Evolutionary conservation across 1,284 basidiomycete species (phyloP).

Genomic region (Psilocybe mexicana): DNA sequence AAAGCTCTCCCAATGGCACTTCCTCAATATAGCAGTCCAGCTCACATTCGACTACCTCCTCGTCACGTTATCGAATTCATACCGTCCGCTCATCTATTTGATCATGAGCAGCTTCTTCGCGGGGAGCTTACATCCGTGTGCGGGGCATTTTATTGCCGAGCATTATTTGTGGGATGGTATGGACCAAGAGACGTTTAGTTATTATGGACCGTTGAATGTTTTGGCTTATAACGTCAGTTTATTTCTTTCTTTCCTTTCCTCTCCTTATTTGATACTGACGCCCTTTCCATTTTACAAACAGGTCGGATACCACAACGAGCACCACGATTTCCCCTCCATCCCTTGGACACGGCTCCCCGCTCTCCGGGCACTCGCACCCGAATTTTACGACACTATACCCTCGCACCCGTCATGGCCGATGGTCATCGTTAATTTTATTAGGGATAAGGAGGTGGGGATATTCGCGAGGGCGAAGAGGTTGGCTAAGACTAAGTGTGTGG

Average conservation of each 20-base stretch:
- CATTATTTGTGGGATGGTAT: slow-evolving; percentile 93
- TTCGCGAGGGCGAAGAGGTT: slow-evolving; percentile 56
- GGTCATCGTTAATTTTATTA: slow-evolving; percentile 93
- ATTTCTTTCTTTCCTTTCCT: not conserved
- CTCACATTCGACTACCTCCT: slow-evolving; percentile 75
- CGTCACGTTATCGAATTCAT: slow-evolving; percentile 58
- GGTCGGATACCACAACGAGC: slow-evolving; percentile 99
- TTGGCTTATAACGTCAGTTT: slow-evolving; percentile 89
- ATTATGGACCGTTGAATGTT: slow-evolving; percentile 91
- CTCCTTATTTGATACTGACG: not conserved
- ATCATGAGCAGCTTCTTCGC: slow-evolving; percentile 92
- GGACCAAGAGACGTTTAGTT: slow-evolving; percentile 94
- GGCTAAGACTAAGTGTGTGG: slow-evolving; percentile 25
- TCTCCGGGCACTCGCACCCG: slow-evolving; percentile 81
- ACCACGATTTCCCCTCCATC: slow-evolving; percentile 97
- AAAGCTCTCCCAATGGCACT: slow-evolving; percentile 81
- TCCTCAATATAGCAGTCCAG: slow-evolving; percentile 74
- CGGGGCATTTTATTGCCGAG: slow-evolving; percentile 97
- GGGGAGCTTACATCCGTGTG: slow-evolving; percentile 92
- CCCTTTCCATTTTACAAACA: slow-evolving; percentile 29
- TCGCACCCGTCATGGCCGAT: slow-evolving; percentile 92
- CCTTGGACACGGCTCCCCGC: slow-evolving; percentile 94
- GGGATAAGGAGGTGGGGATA: slow-evolving; percentile 83
- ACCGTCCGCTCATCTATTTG: slow-evolving; percentile 75
- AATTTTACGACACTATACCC: slow-evolving; percentile 91